phyloP scores from a whole-genome alignment of 169 alveolate species.

The Perkinsus olseni region DNA sequence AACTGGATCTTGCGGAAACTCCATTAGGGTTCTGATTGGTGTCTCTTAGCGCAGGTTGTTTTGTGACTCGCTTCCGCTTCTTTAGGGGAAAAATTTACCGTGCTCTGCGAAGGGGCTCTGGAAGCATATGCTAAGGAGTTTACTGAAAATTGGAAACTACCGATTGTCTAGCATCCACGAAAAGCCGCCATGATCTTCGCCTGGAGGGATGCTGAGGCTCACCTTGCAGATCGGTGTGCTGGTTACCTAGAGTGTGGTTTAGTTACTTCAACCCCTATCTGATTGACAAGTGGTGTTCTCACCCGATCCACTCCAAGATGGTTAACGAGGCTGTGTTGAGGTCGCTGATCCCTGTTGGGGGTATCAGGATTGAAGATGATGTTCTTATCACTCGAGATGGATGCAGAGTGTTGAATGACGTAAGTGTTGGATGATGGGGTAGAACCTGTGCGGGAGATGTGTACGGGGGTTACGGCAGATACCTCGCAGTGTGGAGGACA shows the following conservation, averaged over 20 bases:
- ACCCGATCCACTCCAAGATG: slow-evolving; percentile 22
- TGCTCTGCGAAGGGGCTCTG: too few relatives aligned
- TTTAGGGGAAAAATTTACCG: too few relatives aligned
- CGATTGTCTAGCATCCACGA: too few relatives aligned
- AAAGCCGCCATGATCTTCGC: too few relatives aligned
- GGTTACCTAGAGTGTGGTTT: not conserved
- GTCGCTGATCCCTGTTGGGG: slow-evolving; percentile 58
- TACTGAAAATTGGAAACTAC: too few relatives aligned
- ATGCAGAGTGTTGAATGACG: slow-evolving; percentile 34
- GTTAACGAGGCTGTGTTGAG: slow-evolving; percentile 32
- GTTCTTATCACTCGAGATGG: slow-evolving; percentile 57
- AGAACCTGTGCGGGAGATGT: not conserved
- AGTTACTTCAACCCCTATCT: slow-evolving; percentile 56
- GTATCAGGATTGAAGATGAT: slow-evolving; percentile 75
- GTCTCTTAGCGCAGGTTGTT: too few relatives aligned
- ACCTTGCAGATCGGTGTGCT: not conserved
- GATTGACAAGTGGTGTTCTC: slow-evolving; percentile 35
- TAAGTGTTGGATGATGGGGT: not conserved
- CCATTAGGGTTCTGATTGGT: too few relatives aligned
- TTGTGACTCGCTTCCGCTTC: too few relatives aligned
- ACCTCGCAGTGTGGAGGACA: slow-evolving; percentile 47
- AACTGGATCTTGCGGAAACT: too few relatives aligned
- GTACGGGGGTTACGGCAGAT: slow-evolving; percentile 12
- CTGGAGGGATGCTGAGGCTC: too few relatives aligned
- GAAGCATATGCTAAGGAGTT: too few relatives aligned